A percentile compares a stretch with the other conserved stretches of the same genome.
These are phyloP conservation scores for Fusarium sp. DNA, from an alignment of 2,329 filamentous ascomycete genomes.

Conservation along the genomic window DNA sequence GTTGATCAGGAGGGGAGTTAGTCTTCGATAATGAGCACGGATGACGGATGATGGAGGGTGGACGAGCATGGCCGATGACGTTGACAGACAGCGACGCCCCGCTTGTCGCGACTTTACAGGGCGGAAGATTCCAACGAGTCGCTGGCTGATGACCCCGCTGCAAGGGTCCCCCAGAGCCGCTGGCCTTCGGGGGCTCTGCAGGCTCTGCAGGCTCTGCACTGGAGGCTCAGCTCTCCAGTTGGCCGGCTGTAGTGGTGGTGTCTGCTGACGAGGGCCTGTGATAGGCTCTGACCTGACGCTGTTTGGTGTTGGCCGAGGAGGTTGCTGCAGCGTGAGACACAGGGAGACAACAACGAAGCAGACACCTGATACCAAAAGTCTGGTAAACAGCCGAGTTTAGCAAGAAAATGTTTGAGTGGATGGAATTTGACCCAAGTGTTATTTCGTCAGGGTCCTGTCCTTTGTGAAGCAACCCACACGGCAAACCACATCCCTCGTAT, in stretches of 20 bases:
- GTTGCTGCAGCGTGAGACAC: constrained; percentile 20
- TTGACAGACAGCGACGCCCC: constrained; percentile 40
- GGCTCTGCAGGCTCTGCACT: background rate
- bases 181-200: background rate
- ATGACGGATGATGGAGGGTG: constrained; percentile 37
- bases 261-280: constrained; percentile 40
- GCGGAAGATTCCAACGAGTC: constrained; percentile 29
- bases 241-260: constrained; percentile 2
- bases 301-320: background rate
- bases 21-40: constrained; percentile 32
- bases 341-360: background rate
- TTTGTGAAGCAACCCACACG: background rate
- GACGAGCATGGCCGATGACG: constrained; percentile 41
- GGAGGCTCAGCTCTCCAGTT: constrained; percentile 22
- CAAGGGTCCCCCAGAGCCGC: constrained; percentile 18
- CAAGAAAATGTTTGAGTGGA: background rate
- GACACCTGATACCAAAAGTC: constrained; percentile 21
- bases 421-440: background rate
- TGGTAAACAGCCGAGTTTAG: background rate
- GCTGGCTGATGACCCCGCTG: constrained; percentile 39
- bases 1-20: constrained; percentile 38
- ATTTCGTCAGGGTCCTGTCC: background rate
- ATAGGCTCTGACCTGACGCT: constrained; percentile 19
- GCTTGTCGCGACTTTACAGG: constrained; percentile 37
- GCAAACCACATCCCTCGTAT: background rate